Evolutionary conservation across 2,329 filamentous ascomycete species (phyloP), one percentile per base, ranked within the genome.

Genomic region (Aspergillus floridensis): DNA sequence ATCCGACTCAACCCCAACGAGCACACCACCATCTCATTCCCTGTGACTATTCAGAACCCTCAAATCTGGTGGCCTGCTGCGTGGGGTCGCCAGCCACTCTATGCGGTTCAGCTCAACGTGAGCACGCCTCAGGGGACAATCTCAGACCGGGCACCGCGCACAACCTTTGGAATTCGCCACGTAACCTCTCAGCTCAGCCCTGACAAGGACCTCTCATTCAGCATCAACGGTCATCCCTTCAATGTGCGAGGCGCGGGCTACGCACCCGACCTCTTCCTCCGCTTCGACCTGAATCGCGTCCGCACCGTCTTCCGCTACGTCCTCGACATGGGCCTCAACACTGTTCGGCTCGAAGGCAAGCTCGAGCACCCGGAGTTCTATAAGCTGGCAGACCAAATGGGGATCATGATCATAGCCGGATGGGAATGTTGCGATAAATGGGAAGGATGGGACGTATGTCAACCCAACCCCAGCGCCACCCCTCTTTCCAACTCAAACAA

Each of bases 401-500:
- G 86, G 0, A 66, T 88, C 38, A 86, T 88, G 84, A 71, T 88
- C 0, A 74, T 88, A 41, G 76, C 84, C 0, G 86, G 86, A 0
- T 88, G 85, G 85, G 85, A 88, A 61, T 88, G 86, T 70, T 88
- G 86, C 68, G 83, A 88, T 64, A 88, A 88, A 68, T 88, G 86
- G 86, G 86, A 88, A 66, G 82, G 81, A 0, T 88, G 85, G 85
- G 70, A 67, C 16, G 72, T 74, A 58, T 60, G 67, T 3, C 26
- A 52, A 1, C 7, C 1, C 8, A 16, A 32, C 31, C 31, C 31
- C 31, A 22, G 3, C 22, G 22, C 22, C 22, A 22, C 22, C 22
- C 22, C 22, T 4, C 22, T 22, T 22, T 22, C 22, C 22, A 22
- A 22, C 3, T 22, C 3, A 22, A 22, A 22, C 22, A 22, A 3